Conservation (phyloP, 768 basidiomycete species). For the Imleria badia region DNA sequence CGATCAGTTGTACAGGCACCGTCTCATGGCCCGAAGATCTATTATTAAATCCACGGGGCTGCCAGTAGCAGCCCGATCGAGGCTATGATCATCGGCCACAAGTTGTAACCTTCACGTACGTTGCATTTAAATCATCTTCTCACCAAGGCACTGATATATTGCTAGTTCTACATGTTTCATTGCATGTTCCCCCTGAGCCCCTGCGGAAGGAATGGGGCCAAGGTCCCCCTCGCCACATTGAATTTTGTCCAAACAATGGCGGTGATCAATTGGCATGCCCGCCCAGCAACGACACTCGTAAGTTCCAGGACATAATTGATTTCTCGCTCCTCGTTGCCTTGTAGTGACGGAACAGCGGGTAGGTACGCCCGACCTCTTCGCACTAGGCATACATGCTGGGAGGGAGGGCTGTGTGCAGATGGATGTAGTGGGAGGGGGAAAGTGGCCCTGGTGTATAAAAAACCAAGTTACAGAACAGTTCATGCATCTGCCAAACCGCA, state of each 20-base stretch:
- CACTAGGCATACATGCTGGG: neutral
- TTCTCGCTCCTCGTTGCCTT: neutral
- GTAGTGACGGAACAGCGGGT: neutral
- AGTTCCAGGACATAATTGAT: neutral
- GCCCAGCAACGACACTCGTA: neutral
- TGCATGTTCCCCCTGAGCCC: neutral
- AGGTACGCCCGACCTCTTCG: neutral
- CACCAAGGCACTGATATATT: neutral
- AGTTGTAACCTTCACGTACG: neutral
- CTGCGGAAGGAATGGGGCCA: neutral
- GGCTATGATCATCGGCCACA: neutral
- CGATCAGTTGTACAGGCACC: neutral
- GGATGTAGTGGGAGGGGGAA: too few species aligned
- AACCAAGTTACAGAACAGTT: neutral
- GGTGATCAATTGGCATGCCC: neutral
- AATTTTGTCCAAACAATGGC: neutral
- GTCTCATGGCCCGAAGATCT: too few species aligned
- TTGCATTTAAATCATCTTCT: neutral
- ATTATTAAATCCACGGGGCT: neutral
- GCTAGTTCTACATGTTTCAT: neutral
- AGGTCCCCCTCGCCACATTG: neutral
- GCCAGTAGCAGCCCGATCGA: neutral
- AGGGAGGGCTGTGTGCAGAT: neutral
- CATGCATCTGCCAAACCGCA: neutral
- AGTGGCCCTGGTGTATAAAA: conserved; percentile 10